These are phyloP conservation scores for Acorus gramineus DNA, from an alignment of 106 monocot genomes.

Conservation along the genomic window DNA sequence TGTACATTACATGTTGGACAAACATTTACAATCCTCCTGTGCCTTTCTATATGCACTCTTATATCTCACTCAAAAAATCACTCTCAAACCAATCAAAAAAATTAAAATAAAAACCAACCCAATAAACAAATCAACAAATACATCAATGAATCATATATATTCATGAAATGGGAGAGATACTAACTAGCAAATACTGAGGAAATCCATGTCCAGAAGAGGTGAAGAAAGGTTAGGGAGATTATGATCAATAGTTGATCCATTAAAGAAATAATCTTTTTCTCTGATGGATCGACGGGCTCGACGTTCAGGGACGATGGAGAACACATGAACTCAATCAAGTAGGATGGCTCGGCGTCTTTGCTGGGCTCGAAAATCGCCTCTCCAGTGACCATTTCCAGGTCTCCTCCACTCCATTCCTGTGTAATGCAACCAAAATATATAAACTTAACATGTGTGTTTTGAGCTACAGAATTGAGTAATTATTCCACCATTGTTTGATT, in stretches of 20 bases:
- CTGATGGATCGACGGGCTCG: not conserved
- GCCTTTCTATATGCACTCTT: too few species aligned
- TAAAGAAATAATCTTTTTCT: slow-evolving; percentile 10
- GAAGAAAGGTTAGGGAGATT: slow-evolving; percentile 7
- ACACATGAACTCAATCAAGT: slow-evolving; percentile 38
- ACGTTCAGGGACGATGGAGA: slow-evolving; percentile 2
- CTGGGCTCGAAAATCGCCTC: slow-evolving; percentile 22
- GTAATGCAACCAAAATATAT: not conserved
- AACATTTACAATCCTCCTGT: too few species aligned
- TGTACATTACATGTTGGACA: too few species aligned
- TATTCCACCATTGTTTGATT: too few species aligned
- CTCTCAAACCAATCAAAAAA: too few species aligned
- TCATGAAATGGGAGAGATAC: too few species aligned
- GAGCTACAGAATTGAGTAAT: too few species aligned
- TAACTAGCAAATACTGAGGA: not conserved
- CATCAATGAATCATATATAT: too few species aligned
- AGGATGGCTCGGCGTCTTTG: slow-evolving; percentile 19
- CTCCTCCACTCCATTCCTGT: slow-evolving; percentile 48
- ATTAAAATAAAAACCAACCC: too few species aligned
- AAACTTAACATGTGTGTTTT: too few species aligned
- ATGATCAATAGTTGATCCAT: slow-evolving; percentile 23
- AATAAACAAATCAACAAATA: too few species aligned
- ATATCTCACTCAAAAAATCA: too few species aligned
- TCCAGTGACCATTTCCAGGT: slow-evolving; percentile 20
- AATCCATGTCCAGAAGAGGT: slow-evolving; percentile 12